Base-by-base conservation (phyloP, 2,329 filamentous ascomycete genomes). In the Sordariomycetes sp. region DNA sequence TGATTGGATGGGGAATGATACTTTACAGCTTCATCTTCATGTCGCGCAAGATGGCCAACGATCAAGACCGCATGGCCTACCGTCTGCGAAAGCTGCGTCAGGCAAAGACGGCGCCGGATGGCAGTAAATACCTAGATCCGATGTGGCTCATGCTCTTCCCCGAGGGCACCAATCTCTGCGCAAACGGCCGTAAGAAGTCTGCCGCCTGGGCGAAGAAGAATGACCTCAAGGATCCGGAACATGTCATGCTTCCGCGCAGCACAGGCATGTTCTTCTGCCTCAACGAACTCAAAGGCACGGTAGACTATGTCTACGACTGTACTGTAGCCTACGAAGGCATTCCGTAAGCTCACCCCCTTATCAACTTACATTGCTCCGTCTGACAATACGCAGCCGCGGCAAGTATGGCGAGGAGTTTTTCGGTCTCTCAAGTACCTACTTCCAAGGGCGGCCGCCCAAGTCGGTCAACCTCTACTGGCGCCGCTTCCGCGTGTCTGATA, bases 391-490 rank as follows among this genome's bases (percentile, higher is more conserved):
- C 26, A 86, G 81, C 17, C 82, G 80, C 38, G 84, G 81, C 25
- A 72, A 82, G 47, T 95, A 81, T 45, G 88, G 90, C n/a, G 88
- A 96, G 53, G 78, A 93, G 32, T 82, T 85, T 48, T 96, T 93
- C 57, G 88, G 85, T 0, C 68, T 98, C 4, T 74, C 76, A 3
- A 87, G 87, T 32, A 93, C 86, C 4, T 94, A 92, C 53, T 80
- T 95, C 42, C 77, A 92, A 55, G 88, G 92, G 10, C 77, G 85
- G 2, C 82, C 88, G 1, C 92, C 90, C 2, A 94, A 88, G 54
- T 94, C 87, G 2, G 88, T 96, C 49, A 96, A 95, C 58, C 88
- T 96, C 66, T 83, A 94, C 59, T 98, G 90, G 86, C 78, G 92
- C 34, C 79, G 87, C 8, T 95, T 94, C 58, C 73, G 75, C 21